Evolutionary conservation across 768 basidiomycete genomes (phyloP).

Genomic region (Xanthoconium purpureum): DNA sequence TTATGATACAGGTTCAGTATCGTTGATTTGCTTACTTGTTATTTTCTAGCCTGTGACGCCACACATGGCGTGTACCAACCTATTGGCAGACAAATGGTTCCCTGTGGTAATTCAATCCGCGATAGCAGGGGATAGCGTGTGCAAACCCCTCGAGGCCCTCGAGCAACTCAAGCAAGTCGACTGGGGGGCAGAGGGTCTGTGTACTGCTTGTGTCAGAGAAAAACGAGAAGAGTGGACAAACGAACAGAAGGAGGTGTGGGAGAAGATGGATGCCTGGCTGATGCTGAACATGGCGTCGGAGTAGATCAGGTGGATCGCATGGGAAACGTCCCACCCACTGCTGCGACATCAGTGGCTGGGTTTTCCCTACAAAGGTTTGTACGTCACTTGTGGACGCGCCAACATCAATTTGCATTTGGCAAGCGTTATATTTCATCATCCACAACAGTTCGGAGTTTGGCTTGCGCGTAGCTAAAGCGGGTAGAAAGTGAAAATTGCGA

Average conservation of each 20-base stretch:
- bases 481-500: neutral
- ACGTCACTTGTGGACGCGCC: constrained; percentile 4
- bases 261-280: constrained; percentile 59
- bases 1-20: neutral
- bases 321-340: neutral
- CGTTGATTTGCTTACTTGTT: neutral
- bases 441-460: neutral
- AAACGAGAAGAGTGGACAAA: constrained; percentile 66
- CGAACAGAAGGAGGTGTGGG: constrained; percentile 61
- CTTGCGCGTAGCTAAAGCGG: neutral
- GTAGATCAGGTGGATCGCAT: neutral
- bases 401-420: neutral
- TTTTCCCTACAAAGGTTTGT: neutral
- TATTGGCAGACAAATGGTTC: constrained; percentile 73
- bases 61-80: constrained; percentile 74
- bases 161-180: constrained; percentile 54
- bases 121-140: constrained; percentile 57
- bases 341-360: neutral
- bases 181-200: constrained; percentile 60
- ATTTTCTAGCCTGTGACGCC: constrained; percentile 44
- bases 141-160: constrained; percentile 70
- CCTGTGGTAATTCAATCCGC: constrained; percentile 64
- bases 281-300: constrained; percentile 6
- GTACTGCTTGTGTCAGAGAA: constrained; percentile 52
- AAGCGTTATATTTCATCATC: neutral